phyloP scores from a whole-genome alignment of 306 rosid genomes.

The Biancaea sappan region DNA sequence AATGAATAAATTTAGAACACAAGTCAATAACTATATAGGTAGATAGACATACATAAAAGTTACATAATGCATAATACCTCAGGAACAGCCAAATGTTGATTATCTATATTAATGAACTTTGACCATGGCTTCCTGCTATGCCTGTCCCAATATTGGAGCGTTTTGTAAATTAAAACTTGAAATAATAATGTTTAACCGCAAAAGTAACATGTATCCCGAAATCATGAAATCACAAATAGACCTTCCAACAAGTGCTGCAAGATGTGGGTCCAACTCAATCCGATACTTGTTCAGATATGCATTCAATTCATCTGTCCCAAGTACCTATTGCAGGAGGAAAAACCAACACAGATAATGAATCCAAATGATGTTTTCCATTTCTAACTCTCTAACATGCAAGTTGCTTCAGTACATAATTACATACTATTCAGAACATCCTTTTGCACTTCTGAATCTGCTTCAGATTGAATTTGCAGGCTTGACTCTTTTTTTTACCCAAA shows the following conservation, averaged over 20 bases:
- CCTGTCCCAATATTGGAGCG: slow-evolving; percentile 45
- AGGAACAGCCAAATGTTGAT: slow-evolving; percentile 84
- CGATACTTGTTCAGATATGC: slow-evolving; percentile 75
- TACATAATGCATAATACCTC: slow-evolving; percentile 57
- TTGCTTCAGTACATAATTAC: slow-evolving; percentile 15
- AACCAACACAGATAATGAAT: slow-evolving; percentile 33
- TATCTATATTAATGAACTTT: slow-evolving; percentile 75
- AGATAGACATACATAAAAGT: background rate
- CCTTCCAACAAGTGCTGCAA: slow-evolving; percentile 90
- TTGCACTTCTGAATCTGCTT: slow-evolving; percentile 8
- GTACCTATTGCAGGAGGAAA: slow-evolving; percentile 55
- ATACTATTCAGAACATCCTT: slow-evolving; percentile 3
- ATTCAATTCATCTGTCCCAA: slow-evolving; percentile 82
- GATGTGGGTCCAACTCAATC: slow-evolving; percentile 88
- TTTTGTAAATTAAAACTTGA: slow-evolving; percentile 6
- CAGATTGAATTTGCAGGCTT: background rate
- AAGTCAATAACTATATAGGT: background rate
- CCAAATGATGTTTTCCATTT: slow-evolving; percentile 6
- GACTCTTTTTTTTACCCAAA: background rate
- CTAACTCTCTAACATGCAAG: slow-evolving; percentile 13
- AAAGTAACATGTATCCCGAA: background rate
- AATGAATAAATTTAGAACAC: slow-evolving; percentile 11
- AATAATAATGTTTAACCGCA: slow-evolving; percentile 1
- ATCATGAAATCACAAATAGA: slow-evolving; percentile 32
- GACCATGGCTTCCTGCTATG: slow-evolving; percentile 85